phyloP scores from a whole-genome alignment of 2,329 filamentous ascomycete genomes.

The Phyllosticta ampelicida region DNA sequence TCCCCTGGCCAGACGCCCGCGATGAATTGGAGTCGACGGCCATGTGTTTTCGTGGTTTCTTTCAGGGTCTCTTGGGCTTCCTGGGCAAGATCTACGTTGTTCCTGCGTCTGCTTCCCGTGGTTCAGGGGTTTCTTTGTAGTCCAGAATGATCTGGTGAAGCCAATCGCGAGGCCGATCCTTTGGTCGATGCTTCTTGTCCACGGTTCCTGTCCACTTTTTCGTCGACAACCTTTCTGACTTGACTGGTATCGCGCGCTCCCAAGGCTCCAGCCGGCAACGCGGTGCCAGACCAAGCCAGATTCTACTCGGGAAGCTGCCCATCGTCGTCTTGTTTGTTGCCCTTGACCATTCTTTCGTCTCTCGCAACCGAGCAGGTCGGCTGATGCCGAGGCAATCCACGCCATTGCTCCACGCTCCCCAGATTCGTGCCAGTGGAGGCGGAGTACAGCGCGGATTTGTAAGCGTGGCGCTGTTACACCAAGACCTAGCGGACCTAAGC shows the following conservation, averaged over 20 bases:
- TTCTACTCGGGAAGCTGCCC: not conserved
- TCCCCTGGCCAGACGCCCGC: too few species aligned
- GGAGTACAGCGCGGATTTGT: not conserved
- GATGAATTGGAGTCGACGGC: too few species aligned
- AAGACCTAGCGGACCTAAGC: not conserved
- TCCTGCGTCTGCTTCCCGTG: too few species aligned
- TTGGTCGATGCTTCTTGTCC: not conserved
- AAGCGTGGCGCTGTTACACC: not conserved
- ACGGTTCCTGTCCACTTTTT: too few species aligned
- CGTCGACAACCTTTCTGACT: too few species aligned
- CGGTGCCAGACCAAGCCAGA: not conserved
- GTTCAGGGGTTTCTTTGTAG: too few species aligned
- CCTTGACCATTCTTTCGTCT: too few species aligned
- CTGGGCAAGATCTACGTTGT: too few species aligned
- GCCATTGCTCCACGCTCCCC: not conserved
- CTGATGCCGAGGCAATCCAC: not conserved
- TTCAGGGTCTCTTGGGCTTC: too few species aligned
- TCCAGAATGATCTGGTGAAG: too few species aligned
- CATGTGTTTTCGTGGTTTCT: too few species aligned
- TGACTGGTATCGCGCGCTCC: not conserved
- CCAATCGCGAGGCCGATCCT: too few species aligned
- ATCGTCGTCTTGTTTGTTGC: not conserved
- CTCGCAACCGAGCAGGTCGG: not conserved
- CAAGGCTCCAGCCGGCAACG: not conserved
- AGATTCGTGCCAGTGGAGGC: not conserved